A percentile compares a stretch with the other conserved stretches of the same genome.
Evolutionary conservation across 108 stramenopile species (phyloP).

Genomic region (Epithemia pelagica): DNA sequence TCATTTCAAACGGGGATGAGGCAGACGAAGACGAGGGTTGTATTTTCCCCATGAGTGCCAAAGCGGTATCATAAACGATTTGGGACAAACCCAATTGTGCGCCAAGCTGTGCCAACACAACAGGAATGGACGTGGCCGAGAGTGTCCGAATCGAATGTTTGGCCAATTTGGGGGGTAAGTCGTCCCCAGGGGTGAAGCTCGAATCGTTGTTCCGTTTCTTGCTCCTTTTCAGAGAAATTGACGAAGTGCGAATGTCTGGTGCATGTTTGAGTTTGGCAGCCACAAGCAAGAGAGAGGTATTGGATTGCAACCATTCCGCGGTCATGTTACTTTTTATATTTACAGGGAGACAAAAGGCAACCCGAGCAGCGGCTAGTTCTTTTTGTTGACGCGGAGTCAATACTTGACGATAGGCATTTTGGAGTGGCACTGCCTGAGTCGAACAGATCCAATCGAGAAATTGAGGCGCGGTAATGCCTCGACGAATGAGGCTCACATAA

Average conservation of each 20-base stretch:
- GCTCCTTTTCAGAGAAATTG: no score
- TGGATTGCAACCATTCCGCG: background rate
- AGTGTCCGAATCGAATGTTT: background rate
- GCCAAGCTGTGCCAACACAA: slow-evolving; percentile 35
- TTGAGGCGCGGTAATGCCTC: background rate
- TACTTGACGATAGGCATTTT: background rate
- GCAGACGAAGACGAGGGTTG: no score
- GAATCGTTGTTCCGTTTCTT: no score
- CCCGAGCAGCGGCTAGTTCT: no score
- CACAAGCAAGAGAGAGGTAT: background rate
- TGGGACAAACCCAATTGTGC: slow-evolving; percentile 50
- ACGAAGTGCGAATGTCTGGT: background rate
- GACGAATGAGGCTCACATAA: background rate
- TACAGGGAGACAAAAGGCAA: background rate
- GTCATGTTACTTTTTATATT: background rate
- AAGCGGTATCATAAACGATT: slow-evolving; percentile 35
- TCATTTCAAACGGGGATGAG: no score
- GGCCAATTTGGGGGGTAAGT: background rate
- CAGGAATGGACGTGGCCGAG: slow-evolving; percentile 10
- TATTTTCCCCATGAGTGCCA: slow-evolving; percentile 35
- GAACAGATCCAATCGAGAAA: background rate
- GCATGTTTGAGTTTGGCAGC: background rate
- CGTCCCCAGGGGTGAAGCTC: background rate
- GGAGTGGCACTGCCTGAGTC: background rate
- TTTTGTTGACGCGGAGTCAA: no score